Percentiles rank a stretch among this genome's conserved stretches.
Conservation (phyloP, 768 basidiomycete genomes). For the Lepiota subincarnata region DNA sequence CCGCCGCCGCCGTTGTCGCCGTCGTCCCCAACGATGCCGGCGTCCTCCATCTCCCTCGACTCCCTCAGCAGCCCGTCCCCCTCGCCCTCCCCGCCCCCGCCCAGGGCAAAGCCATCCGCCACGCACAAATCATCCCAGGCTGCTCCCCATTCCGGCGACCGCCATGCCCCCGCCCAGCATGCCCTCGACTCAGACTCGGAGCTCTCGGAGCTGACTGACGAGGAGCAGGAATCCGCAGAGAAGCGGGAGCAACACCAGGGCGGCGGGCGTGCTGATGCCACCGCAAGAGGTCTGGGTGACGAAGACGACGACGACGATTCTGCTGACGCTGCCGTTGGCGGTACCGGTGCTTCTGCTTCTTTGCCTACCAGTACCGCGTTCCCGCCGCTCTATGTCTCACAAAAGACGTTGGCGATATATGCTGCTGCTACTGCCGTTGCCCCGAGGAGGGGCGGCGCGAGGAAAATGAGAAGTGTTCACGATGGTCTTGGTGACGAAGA, state of each 20-base stretch:
- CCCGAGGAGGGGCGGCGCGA: slow-evolving; percentile 23
- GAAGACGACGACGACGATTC: slow-evolving; percentile 25
- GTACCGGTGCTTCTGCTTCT: background rate
- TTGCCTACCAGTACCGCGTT: slow-evolving; percentile 18
- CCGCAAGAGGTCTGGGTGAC: slow-evolving; percentile 11
- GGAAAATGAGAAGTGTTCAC: slow-evolving; percentile 45
- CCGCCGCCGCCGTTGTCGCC: slow-evolving; percentile 20
- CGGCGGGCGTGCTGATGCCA: slow-evolving; percentile 13
- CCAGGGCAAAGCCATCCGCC: slow-evolving; percentile 14
- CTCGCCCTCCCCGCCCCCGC: slow-evolving; percentile 41
- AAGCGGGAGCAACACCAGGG: slow-evolving; percentile 21
- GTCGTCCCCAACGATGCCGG: slow-evolving; percentile 20
- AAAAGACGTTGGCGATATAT: no score
- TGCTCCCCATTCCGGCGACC: slow-evolving; percentile 23
- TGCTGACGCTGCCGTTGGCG: slow-evolving; percentile 13
- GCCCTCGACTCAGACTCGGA: slow-evolving; percentile 64
- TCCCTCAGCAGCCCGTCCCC: slow-evolving; percentile 68
- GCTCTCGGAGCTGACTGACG: slow-evolving; percentile 81
- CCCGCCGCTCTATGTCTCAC: slow-evolving; percentile 10
- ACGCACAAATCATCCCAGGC: slow-evolving; percentile 14
- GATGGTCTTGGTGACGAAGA: slow-evolving; percentile 15
- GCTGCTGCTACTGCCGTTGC: slow-evolving; percentile 12
- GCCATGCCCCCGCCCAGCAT: slow-evolving; percentile 16
- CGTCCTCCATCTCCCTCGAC: slow-evolving; percentile 51
- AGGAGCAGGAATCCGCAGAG: slow-evolving; percentile 53